Evolutionary conservation across 345 rosid species (phyloP).

Genomic region (Gynandropsis gynandra): DNA sequence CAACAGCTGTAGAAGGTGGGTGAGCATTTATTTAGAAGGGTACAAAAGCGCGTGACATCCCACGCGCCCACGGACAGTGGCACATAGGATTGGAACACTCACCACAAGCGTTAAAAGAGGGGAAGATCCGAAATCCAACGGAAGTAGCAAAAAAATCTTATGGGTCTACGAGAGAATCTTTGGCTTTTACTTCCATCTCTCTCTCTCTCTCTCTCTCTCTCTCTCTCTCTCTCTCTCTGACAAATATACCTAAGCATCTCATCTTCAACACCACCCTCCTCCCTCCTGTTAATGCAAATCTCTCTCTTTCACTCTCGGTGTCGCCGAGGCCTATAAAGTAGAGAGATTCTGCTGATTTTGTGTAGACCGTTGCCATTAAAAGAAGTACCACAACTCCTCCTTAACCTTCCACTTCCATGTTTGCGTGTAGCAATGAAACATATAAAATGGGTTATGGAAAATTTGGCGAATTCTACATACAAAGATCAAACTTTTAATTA

Average conservation of each 20-base stretch:
- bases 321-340: conserved; percentile 19
- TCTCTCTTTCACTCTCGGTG: conserved; percentile 1
- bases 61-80: no score
- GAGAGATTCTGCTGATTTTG: conserved; percentile 23
- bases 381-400: conserved; percentile 33
- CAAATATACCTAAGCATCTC: conserved; percentile 22
- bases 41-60: no score
- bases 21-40: no score
- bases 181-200: conserved; percentile 12
- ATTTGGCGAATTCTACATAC: no score
- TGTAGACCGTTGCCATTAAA: conserved; percentile 20
- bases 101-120: conserved; percentile 10
- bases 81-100: no score
- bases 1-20: no score
- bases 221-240: conserved; percentile 10
- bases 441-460: no score
- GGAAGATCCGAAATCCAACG: conserved; percentile 15
- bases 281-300: background rate
- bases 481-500: no score
- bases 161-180: conserved; percentile 32
- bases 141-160: conserved; percentile 26
- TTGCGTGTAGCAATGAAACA: background rate
- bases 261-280: background rate
- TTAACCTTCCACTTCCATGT: conserved; percentile 25
- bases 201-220: background rate